Conservation (phyloP, 1,284 basidiomycete species). For the Meira nashicola region DNA sequence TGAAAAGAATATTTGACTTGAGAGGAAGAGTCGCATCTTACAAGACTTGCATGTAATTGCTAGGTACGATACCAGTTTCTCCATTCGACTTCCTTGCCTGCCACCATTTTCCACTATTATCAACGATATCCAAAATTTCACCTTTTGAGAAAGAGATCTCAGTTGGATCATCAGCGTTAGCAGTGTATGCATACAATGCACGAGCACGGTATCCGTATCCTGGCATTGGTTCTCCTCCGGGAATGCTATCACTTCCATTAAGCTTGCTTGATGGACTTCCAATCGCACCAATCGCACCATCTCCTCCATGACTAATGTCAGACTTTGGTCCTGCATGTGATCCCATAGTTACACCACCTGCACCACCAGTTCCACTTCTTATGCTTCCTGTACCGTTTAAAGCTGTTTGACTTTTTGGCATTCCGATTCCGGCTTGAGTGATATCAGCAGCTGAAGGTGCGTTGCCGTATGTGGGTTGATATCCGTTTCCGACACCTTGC, state of each 20-base stretch:
- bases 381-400: conserved; percentile 4
- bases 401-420: neutral
- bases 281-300: conserved; percentile 7
- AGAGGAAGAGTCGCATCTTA: neutral
- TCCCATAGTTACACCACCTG: neutral
- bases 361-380: neutral
- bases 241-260: neutral
- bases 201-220: conserved; percentile 66
- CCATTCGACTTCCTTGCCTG: conserved; percentile 83
- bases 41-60: conserved; percentile 32
- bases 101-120: conserved; percentile 73
- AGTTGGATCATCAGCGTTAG: conserved; percentile 87
- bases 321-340: neutral
- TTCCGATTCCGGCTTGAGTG: conserved; percentile 18
- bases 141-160: conserved; percentile 92
- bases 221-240: conserved; percentile 17
- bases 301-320: conserved; percentile 14
- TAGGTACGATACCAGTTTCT: conserved; percentile 63
- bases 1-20: neutral
- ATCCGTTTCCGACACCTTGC: conserved; percentile 20
- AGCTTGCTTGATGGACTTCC: neutral
- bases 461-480: conserved; percentile 44
- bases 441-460: conserved; percentile 43
- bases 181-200: conserved; percentile 81
- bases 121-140: conserved; percentile 86